Evolutionary conservation across 1,284 basidiomycete species (phyloP).

Genomic region (Butyriboletus appendiculatus): DNA sequence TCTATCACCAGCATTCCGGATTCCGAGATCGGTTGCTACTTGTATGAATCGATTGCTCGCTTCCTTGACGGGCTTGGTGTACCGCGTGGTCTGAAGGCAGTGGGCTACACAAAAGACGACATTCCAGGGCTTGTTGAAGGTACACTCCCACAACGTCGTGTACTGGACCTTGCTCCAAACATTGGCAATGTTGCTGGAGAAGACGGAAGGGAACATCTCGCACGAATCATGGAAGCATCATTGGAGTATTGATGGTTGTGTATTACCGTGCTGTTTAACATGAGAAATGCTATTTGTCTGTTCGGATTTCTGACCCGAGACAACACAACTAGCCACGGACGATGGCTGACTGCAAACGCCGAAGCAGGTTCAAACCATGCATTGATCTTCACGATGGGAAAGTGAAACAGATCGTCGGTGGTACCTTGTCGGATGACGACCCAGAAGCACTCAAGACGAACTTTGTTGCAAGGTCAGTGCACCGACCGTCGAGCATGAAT

Average conservation of each 20-base stretch:
- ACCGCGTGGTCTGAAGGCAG: constrained; percentile 83
- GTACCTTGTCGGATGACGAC: constrained; percentile 75
- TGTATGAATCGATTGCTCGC: constrained; percentile 88
- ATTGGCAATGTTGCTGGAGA: constrained; percentile 78
- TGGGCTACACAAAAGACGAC: constrained; percentile 78
- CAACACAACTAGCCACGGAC: neutral
- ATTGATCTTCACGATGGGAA: constrained; percentile 95
- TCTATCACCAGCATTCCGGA: constrained; percentile 79
- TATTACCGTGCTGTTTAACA: constrained; percentile 10
- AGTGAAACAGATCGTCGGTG: constrained; percentile 99
- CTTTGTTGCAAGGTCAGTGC: constrained; percentile 83
- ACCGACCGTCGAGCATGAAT: neutral
- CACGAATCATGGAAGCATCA: constrained; percentile 73
- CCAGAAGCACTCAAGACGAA: constrained; percentile 81
- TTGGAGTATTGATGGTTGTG: constrained; percentile 62
- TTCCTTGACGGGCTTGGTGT: constrained; percentile 90
- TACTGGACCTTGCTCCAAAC: constrained; percentile 85
- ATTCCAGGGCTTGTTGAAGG: constrained; percentile 78
- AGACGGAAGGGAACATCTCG: constrained; percentile 79
- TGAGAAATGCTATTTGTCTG: neutral
- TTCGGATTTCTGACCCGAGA: neutral
- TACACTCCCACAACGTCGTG: constrained; percentile 84
- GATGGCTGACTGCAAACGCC: constrained; percentile 21
- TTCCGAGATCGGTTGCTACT: constrained; percentile 74
- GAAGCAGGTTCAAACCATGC: constrained; percentile 81